phyloP scores from a whole-genome alignment of 257 asterid species.

The Prunella vulgaris region DNA sequence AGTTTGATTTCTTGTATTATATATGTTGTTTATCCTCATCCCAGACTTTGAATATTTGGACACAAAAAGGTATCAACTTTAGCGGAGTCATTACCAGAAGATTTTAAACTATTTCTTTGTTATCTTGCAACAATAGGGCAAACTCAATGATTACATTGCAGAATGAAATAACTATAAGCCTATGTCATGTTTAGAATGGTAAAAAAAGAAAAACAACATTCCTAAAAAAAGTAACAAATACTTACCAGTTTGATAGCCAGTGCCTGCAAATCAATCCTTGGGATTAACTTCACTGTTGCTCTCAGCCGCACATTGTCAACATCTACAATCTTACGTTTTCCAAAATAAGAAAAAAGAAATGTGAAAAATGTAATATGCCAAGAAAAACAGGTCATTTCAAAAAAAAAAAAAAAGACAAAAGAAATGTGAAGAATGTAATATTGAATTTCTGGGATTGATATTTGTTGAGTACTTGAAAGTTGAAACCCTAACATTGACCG shows the following conservation, averaged over 20 bases:
- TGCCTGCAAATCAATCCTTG: conserved; percentile 90
- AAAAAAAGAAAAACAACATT: not conserved
- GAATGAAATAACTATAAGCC: not conserved
- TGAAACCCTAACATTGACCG: no score
- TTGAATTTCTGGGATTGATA: no score
- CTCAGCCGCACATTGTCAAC: conserved; percentile 91
- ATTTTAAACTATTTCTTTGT: not conserved
- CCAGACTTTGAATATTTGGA: not conserved
- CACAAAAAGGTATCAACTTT: not conserved
- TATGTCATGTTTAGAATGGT: not conserved
- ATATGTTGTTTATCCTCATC: not conserved
- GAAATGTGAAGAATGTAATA: no score
- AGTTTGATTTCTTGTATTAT: not conserved
- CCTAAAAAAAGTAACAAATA: conserved; percentile 1
- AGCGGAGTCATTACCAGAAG: conserved; percentile 3
- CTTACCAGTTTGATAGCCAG: conserved; percentile 80
- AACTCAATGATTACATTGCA: not conserved
- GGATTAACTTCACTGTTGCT: conserved; percentile 84
- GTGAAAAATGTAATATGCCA: not conserved
- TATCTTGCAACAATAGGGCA: not conserved
- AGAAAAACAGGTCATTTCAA: not conserved
- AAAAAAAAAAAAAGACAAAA: no score
- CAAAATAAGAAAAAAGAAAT: not conserved
- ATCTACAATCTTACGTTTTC: conserved; percentile 66
- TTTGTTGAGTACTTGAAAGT: no score